Evolutionary conservation across 164 flowering plant genomes (phyloP).

Genomic region (Magnolia sinica): DNA sequence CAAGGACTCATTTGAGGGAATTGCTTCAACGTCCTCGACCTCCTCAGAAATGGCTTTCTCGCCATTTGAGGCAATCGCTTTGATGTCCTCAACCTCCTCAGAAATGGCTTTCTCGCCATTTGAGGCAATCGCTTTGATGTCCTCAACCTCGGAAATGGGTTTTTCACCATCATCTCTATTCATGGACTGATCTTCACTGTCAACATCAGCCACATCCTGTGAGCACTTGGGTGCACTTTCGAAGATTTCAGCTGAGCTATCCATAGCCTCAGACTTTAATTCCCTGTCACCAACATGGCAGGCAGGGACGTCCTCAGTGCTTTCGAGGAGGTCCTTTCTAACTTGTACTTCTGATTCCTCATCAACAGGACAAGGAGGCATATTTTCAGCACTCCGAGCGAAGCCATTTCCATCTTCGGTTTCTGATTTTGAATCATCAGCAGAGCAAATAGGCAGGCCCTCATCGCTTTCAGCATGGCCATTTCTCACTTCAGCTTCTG

Average conservation of each 20-base stretch:
- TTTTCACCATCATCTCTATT: neutral
- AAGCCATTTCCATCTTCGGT: neutral
- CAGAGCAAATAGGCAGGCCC: neutral
- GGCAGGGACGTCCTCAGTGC: neutral
- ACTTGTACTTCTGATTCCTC: conserved; percentile 1
- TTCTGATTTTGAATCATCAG: conserved; percentile 2
- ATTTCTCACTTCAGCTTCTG: conserved; percentile 9
- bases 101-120: neutral
- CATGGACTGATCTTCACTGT: conserved; percentile 5
- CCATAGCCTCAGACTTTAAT: conserved; percentile 10
- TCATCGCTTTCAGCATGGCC: conserved; percentile 11
- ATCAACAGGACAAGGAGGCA: neutral
- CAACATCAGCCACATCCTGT: conserved; percentile 14
- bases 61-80: neutral
- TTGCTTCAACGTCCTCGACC: conserved; percentile 6
- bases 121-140: too few relatives aligned
- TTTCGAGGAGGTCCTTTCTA: neutral
- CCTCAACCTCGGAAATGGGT: neutral
- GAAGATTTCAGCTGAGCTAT: neutral
- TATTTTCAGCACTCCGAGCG: neutral
- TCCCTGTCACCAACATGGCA: conserved; percentile 3
- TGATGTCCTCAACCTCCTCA: neutral
- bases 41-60: neutral
- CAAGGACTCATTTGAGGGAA: conserved; percentile 2
- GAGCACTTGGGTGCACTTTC: conserved; percentile 13